Evolutionary conservation across 2,329 filamentous ascomycete species (phyloP).

Genomic region (Calonectria leucothoes): DNA sequence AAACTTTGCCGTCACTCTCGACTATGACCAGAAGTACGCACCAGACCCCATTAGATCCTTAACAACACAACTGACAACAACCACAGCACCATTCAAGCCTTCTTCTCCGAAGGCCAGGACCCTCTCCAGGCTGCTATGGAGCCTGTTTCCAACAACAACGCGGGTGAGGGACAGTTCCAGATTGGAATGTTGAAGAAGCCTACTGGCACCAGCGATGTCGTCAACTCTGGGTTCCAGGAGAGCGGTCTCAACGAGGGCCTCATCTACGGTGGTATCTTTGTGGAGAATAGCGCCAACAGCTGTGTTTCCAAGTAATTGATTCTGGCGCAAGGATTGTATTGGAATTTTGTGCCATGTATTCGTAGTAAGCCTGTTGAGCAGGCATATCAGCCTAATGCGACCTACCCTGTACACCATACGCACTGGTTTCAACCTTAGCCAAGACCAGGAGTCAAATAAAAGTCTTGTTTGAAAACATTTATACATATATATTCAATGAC

Average conservation of each 20-base stretch:
- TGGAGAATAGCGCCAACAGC: slow-evolving; percentile 58
- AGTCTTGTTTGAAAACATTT: neutral
- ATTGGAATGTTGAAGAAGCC: slow-evolving; percentile 73
- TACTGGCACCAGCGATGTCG: slow-evolving; percentile 58
- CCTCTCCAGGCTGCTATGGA: slow-evolving; percentile 60
- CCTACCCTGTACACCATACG: neutral
- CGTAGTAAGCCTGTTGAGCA: neutral
- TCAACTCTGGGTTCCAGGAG: slow-evolving; percentile 60
- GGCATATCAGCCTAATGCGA: neutral
- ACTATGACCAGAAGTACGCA: slow-evolving; percentile 66
- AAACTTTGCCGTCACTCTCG: slow-evolving; percentile 70
- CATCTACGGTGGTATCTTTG: slow-evolving; percentile 64
- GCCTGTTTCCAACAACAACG: slow-evolving; percentile 61
- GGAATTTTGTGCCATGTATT: neutral
- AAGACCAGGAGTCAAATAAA: neutral
- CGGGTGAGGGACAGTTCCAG: slow-evolving; percentile 71
- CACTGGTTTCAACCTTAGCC: too few relatives aligned
- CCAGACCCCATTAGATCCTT: neutral
- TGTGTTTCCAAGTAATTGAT: slow-evolving; percentile 45
- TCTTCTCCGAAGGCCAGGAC: slow-evolving; percentile 62
- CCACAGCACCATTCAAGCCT: slow-evolving; percentile 64
- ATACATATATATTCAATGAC: neutral
- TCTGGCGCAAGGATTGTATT: neutral
- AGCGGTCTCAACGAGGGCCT: slow-evolving; percentile 63
- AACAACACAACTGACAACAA: slow-evolving; percentile 16